Percentiles rank a stretch among this genome's conserved stretches.
Conservation (phyloP, 2,329 filamentous ascomycete species). For the Phyllosticta capitalensis region DNA sequence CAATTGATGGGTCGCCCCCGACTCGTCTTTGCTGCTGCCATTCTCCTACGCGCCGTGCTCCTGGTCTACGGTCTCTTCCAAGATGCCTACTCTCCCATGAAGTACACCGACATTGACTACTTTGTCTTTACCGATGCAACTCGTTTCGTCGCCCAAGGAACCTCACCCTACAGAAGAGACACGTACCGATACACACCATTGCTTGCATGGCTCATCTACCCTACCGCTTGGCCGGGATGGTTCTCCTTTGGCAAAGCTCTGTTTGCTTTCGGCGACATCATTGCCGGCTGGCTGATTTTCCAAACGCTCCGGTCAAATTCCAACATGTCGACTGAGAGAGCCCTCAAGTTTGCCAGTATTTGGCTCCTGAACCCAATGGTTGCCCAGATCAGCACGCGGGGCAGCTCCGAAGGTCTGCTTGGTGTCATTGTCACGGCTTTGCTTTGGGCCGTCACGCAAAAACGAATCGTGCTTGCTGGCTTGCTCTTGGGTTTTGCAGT, state of each 20-base stretch:
- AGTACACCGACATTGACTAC: conserved; percentile 99
- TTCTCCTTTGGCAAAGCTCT: conserved; percentile 82
- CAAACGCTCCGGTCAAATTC: conserved; percentile 38
- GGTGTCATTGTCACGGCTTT: conserved; percentile 75
- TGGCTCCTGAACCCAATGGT: conserved; percentile 99
- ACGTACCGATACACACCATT: conserved; percentile 97
- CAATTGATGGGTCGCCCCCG: conserved; percentile 25
- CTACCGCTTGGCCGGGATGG: conserved; percentile 54
- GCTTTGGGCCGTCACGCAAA: conserved; percentile 68
- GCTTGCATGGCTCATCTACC: conserved; percentile 81
- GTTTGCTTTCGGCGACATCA: conserved; percentile 73
- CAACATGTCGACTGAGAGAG: conserved; percentile 33
- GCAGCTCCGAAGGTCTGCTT: conserved; percentile 84
- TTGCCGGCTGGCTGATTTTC: conserved; percentile 72
- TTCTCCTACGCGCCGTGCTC: conserved; percentile 60
- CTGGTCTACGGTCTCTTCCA: conserved; percentile 87
- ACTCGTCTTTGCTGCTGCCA: conserved; percentile 35
- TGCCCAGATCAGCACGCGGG: conserved; percentile 87
- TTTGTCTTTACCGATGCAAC: conserved; percentile 95
- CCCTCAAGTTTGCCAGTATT: conserved; percentile 69
- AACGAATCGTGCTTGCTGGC: conserved; percentile 57
- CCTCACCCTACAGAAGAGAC: conserved; percentile 75
- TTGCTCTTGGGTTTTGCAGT: conserved; percentile 71
- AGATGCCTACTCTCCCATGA: conserved; percentile 81
- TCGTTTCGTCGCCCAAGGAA: conserved; percentile 57